Evolutionary conservation across 169 alveolate species (phyloP).

Genomic region (Eimeria nieschulzi): DNA sequence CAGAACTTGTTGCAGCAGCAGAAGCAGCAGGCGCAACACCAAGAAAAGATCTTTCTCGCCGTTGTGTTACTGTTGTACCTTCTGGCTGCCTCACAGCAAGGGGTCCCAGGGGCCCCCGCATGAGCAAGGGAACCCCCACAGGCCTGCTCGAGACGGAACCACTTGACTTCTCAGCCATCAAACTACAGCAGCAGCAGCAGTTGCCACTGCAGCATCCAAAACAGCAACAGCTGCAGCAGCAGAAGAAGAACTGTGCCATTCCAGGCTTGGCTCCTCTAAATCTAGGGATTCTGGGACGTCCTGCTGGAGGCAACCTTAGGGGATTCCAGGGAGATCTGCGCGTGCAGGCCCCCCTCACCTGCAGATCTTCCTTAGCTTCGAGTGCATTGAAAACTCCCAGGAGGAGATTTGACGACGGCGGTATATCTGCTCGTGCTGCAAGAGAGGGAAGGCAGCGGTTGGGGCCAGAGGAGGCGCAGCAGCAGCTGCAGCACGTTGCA

Average conservation of each 20-base stretch:
- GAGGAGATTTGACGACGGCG: slow-evolving; percentile 35
- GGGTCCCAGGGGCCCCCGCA: slow-evolving; percentile 33
- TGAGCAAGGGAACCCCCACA: slow-evolving; percentile 3
- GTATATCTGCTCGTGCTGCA: neutral
- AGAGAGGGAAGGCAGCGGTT: neutral
- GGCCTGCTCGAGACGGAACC: neutral
- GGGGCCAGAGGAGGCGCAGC: slow-evolving; percentile 8
- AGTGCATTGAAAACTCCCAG: slow-evolving; percentile 32
- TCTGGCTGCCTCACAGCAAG: slow-evolving; percentile 21
- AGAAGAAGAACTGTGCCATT: neutral
- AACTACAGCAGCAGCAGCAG: neutral
- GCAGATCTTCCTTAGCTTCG: slow-evolving; percentile 18
- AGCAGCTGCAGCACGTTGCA: slow-evolving; percentile 39
- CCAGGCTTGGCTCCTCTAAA: slow-evolving; percentile 33
- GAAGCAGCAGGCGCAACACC: slow-evolving; percentile 40
- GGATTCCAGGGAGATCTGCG: neutral
- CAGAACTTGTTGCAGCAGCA: slow-evolving; percentile 12
- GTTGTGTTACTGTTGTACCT: neutral
- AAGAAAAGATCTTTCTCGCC: neutral
- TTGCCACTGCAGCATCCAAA: neutral
- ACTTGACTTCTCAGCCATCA: neutral
- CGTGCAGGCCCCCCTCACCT: slow-evolving; percentile 1
- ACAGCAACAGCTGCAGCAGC: slow-evolving; percentile 10
- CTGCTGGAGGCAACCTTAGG: neutral
- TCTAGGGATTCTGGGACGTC: neutral